Conservation (phyloP, 2,329 filamentous ascomycete species). For the Neospermospora avenae region DNA sequence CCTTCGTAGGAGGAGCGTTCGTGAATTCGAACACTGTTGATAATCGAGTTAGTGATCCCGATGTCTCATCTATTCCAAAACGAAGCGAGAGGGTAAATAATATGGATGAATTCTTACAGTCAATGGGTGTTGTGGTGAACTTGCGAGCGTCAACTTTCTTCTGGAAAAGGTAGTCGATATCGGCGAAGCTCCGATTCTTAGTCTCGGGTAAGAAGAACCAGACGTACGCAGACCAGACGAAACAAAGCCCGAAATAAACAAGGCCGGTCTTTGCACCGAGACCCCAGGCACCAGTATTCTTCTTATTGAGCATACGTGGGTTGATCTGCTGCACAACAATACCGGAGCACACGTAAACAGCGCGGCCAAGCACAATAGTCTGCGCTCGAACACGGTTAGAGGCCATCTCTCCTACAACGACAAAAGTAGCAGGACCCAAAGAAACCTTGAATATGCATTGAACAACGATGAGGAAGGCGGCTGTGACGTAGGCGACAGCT, state of each 20-base stretch:
- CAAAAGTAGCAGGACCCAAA: constrained; percentile 3
- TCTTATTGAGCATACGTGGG: constrained; percentile 3
- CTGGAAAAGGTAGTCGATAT: constrained; percentile 10
- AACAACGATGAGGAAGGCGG: constrained; percentile 2
- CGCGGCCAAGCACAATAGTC: constrained; percentile 6
- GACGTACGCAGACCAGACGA: background rate
- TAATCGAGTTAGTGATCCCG: background rate
- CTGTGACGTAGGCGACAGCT: background rate
- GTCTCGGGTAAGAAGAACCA: constrained; percentile 6
- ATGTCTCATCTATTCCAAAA: too few species aligned
- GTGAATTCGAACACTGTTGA: background rate
- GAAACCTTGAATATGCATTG: constrained; percentile 4
- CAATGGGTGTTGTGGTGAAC: constrained; percentile 1
- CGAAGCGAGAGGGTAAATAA: background rate
- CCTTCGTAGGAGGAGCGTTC: too few species aligned
- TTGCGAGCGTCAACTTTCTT: constrained; percentile 1
- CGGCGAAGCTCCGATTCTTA: constrained; percentile 5
- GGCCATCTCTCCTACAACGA: constrained; percentile 5
- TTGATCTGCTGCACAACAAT: constrained; percentile 5
- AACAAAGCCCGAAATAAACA: constrained; percentile 2
- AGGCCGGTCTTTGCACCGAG: constrained; percentile 4
- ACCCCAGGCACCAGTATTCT: background rate
- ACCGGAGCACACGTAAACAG: background rate
- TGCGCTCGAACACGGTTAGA: constrained; percentile 4
- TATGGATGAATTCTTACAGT: background rate